Base-by-base conservation (phyloP, 495 filamentous ascomycete species). In the Aspergillus kassunensis region DNA sequence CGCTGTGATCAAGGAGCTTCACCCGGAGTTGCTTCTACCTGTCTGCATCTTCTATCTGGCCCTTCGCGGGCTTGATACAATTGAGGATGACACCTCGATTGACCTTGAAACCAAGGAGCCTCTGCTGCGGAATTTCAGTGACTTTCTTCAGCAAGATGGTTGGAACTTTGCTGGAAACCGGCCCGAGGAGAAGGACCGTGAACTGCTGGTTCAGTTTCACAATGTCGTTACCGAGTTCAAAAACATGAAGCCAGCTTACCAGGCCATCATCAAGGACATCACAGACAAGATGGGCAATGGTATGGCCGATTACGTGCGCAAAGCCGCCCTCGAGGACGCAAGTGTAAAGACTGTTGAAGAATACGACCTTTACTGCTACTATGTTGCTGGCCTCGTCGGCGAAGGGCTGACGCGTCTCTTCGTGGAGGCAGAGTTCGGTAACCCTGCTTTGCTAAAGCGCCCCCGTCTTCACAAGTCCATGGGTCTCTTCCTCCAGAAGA, bases 61-160 rank as follows among this genome's bases (percentile, higher is more conserved):
- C 29, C 78, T 98, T 12, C 85, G 93, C 44, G 95, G 87, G 8
- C 79, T 98, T 40, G 93, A 98, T 66, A 98, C 93, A 16, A 89
- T 98, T 51, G 93, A 98, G 70, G 93, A 98, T 78, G 93, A 98
- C 69, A 97, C 96, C 82, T 96, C 93, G 4, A 84, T 98, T 46
- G 76, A 84, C 1, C 69, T 90, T 9, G 75, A 76, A 49, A 81
- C 78, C 54, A 98, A 98, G 75, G 91, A 93, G 67, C 90, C 90
- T 4, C 69, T 97, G 35, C 75, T 98, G 27, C 80, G 93, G 27
- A 74, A 86, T 33, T 98, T 98, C 69, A 74, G 90, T 60, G 72
- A 85, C 49, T 73, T 83, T 58, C 72, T 95, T 43, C 87, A 89
- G 50, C 72, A 86, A 56, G 86, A 95, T 57, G 90, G 90, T 21